Base-by-base conservation (phyloP, 2,329 filamentous ascomycete genomes). In the Alternaria atra region DNA sequence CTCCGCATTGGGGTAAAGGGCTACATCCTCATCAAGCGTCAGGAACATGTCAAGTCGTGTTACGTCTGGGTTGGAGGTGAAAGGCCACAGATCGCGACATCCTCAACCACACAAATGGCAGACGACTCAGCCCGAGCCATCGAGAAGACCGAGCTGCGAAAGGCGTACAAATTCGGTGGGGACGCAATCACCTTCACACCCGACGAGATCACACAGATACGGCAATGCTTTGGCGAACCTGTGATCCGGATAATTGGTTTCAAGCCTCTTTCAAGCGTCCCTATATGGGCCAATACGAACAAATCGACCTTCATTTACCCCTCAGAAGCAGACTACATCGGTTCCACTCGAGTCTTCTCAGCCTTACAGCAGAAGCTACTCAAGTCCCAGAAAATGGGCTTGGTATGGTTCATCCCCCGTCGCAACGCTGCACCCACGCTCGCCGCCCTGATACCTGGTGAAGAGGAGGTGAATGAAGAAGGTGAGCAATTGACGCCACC, bases 81-180 rank as follows among this genome's bases (percentile, higher is more conserved):
- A 73, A 89, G 88, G 65, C 87, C 92, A 0, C 91, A 97, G 73
- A 90, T 98, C 58, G 94, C 88, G 1, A 84, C 87, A 12, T 89
- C 91, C 1, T 87, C 90, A 69, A 95, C 92, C 0, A 89, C 88
- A 1, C 87, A 89, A 58, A 85, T 94, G 56, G 90, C 92, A 4
- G 91, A 93, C 62, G 92, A 96, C 68, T 93, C 89, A 17, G 87
- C 90, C 2, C 86, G 89, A 37, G 87, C 88, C 0, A 88, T 98
- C 0, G 90, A 96, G 64, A 94, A 94, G 69, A 81, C 81, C 3
- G 93, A 98, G 71, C 87, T 96, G 20, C 91, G 91, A 60, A 97
- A 95, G 78, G 95, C 94, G 0, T 99, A 95, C 83, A 97, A 95
- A 71, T 98, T 98, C 73, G 95, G 94, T 12, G 94, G 93, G 39